Evolutionary conservation across 768 basidiomycete genomes (phyloP).

Genomic region (Lepiota brunneoincarnata): DNA sequence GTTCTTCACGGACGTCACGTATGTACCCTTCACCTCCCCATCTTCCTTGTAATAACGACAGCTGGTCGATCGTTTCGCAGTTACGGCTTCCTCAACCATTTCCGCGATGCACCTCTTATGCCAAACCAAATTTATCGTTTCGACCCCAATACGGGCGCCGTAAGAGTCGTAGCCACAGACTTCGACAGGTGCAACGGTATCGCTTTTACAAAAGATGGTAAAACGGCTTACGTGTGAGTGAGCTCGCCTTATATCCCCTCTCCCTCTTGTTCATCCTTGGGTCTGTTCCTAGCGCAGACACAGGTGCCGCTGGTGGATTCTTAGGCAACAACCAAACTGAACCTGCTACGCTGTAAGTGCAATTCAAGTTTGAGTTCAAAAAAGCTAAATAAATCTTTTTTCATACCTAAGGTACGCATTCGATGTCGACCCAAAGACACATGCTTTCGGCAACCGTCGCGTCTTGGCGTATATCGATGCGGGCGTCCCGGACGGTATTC

Average conservation of each 20-base stretch:
- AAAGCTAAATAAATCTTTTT: too few species aligned
- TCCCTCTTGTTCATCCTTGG: neutral
- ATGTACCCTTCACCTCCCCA: constrained; percentile 22
- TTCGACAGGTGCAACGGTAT: constrained; percentile 74
- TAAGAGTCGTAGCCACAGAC: constrained; percentile 75
- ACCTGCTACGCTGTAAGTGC: constrained; percentile 33
- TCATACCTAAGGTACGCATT: constrained; percentile 61
- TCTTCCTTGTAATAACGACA: too few species aligned
- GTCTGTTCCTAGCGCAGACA: too few species aligned
- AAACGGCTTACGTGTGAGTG: too few species aligned
- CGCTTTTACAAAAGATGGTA: constrained; percentile 55
- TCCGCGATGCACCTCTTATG: constrained; percentile 60
- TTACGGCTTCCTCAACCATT: constrained; percentile 62
- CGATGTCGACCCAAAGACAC: constrained; percentile 50
- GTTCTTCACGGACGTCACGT: constrained; percentile 76
- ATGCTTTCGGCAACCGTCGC: constrained; percentile 50
- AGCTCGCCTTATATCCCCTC: too few species aligned
- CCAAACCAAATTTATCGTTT: constrained; percentile 80
- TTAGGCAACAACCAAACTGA: constrained; percentile 51
- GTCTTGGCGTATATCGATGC: constrained; percentile 67
- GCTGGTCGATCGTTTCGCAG: constrained; percentile 28
- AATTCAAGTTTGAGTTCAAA: too few species aligned
- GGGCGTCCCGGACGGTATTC: constrained; percentile 66
- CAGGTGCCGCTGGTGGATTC: constrained; percentile 23
- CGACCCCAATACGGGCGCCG: constrained; percentile 58